phyloP scores from a whole-genome alignment of 2,329 filamentous ascomycete genomes.

The Trichoderma sp. region DNA sequence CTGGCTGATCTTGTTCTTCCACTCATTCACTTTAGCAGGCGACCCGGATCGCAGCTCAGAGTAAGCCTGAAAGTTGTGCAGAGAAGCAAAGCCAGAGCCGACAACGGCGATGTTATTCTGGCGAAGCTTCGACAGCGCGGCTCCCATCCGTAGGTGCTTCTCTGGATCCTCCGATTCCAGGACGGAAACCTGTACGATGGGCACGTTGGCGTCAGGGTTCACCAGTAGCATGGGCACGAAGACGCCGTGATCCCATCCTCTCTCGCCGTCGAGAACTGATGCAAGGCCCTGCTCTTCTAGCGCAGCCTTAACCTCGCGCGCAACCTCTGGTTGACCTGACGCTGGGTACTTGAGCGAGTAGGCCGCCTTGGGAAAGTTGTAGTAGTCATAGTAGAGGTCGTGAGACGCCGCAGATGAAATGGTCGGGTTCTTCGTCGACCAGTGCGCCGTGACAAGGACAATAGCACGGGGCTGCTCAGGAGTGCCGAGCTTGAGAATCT shows the following conservation, averaged over 20 bases:
- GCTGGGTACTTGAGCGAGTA: constrained; percentile 58
- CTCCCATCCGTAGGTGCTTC: constrained; percentile 51
- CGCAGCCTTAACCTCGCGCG: constrained; percentile 45
- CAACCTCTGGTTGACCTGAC: constrained; percentile 53
- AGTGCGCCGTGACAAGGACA: constrained; percentile 58
- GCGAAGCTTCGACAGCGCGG: constrained; percentile 50
- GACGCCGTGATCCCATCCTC: constrained; percentile 60
- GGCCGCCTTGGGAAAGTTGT: constrained; percentile 54
- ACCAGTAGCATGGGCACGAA: constrained; percentile 58
- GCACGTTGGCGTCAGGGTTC: constrained; percentile 50
- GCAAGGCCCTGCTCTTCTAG: constrained; percentile 47
- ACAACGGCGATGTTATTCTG: constrained; percentile 55
- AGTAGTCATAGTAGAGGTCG: constrained; percentile 57
- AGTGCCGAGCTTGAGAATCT: constrained; percentile 54
- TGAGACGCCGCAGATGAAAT: constrained; percentile 51
- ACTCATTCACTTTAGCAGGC: constrained; percentile 22
- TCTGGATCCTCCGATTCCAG: constrained; percentile 50
- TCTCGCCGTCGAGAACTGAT: constrained; percentile 38
- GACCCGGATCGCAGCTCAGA: constrained; percentile 34
- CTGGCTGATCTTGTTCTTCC: constrained; percentile 31
- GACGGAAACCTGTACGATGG: constrained; percentile 58
- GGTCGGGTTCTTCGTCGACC: constrained; percentile 48
- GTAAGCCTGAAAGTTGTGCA: constrained; percentile 55
- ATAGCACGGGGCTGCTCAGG: constrained; percentile 50
- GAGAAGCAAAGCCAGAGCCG: constrained; percentile 58